A percentile compares a stretch with the other conserved stretches of the same genome.
phyloP scores from a whole-genome alignment of 805 yeast species.

The Metschnikowia kunwiensis region DNA sequence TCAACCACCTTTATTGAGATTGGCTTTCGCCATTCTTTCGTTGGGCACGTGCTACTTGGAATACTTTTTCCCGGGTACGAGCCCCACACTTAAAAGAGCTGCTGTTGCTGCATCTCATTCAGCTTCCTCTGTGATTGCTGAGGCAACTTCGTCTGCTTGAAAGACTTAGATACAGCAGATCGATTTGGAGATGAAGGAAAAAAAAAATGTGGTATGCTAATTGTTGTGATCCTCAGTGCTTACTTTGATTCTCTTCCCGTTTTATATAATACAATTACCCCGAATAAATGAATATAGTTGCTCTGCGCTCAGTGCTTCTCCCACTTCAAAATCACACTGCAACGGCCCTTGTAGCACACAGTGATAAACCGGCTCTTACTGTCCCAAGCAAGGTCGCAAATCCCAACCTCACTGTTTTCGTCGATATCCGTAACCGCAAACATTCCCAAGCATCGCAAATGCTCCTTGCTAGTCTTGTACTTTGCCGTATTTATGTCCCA shows the following conservation, averaged over 20 bases:
- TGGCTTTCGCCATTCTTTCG: slow-evolving; percentile 46
- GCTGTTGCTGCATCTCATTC: slow-evolving; percentile 15
- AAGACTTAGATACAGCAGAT: too few species aligned
- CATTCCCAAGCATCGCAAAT: slow-evolving; percentile 28
- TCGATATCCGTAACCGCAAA: slow-evolving; percentile 6
- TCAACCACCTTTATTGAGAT: slow-evolving; percentile 48
- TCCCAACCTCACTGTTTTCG: slow-evolving; percentile 21
- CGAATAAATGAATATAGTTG: too few species aligned
- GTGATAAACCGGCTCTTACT: slow-evolving; percentile 23
- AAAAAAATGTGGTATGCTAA: too few species aligned
- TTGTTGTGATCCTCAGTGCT: too few species aligned
- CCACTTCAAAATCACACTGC: slow-evolving; percentile 19
- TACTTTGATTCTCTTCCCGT: too few species aligned
- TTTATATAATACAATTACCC: too few species aligned
- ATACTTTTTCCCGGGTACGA: slow-evolving; percentile 43
- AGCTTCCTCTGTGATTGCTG: slow-evolving; percentile 14
- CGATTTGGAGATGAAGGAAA: too few species aligned
- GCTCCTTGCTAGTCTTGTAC: slow-evolving; percentile 12
- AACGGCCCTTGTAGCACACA: slow-evolving; percentile 34
- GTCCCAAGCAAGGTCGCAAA: slow-evolving; percentile 42
- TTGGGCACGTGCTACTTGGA: slow-evolving; percentile 55
- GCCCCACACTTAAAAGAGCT: slow-evolving; percentile 28
- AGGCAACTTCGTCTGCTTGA: slow-evolving; percentile 14
- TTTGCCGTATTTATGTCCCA: slow-evolving; percentile 40
- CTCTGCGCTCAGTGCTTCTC: slow-evolving; percentile 3